phyloP scores from a whole-genome alignment of 805 yeast genomes.

The Candida sanyiensis region DNA sequence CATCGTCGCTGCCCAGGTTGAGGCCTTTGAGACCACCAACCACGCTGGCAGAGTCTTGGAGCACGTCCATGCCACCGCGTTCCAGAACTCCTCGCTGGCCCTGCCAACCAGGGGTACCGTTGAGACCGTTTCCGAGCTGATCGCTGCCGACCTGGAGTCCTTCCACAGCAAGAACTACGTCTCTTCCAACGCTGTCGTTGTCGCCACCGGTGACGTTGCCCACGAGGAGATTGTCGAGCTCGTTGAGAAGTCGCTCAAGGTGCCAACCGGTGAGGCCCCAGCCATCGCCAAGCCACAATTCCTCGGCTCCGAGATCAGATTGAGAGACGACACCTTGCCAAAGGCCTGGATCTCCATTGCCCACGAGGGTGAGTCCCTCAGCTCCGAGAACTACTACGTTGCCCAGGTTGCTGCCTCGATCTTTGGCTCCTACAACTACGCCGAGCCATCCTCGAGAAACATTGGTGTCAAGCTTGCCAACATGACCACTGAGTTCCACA shows the following conservation, averaged over 20 bases:
- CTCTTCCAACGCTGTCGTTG: slow-evolving; percentile 61
- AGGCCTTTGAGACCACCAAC: slow-evolving; percentile 50
- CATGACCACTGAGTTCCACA: slow-evolving; percentile 63
- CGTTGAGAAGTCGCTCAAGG: slow-evolving; percentile 45
- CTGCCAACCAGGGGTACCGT: slow-evolving; percentile 72
- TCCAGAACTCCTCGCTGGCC: slow-evolving; percentile 79
- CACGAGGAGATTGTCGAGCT: slow-evolving; percentile 68
- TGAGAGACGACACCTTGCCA: slow-evolving; percentile 84
- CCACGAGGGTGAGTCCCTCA: slow-evolving; percentile 61
- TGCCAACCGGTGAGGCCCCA: slow-evolving; percentile 48
- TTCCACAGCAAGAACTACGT: slow-evolving; percentile 54
- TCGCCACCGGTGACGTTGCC: slow-evolving; percentile 62
- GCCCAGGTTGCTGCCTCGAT: slow-evolving; percentile 69
- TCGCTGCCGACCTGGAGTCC: slow-evolving; percentile 49
- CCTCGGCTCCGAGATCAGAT: slow-evolving; percentile 82
- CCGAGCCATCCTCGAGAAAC: slow-evolving; percentile 48
- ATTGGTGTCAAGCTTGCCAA: slow-evolving; percentile 68
- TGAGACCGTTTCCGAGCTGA: slow-evolving; percentile 56
- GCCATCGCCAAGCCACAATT: slow-evolving; percentile 51
- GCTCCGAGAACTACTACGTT: slow-evolving; percentile 59
- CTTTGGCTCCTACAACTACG: slow-evolving; percentile 49
- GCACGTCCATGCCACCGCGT: slow-evolving; percentile 78
- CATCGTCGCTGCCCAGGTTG: slow-evolving; percentile 41
- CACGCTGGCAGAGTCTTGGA: slow-evolving; percentile 53
- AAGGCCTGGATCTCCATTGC: slow-evolving; percentile 75